These are phyloP conservation scores for Clonostachys rosea DNA, from an alignment of 2,329 filamentous ascomycete genomes.

Conservation along the genomic window DNA sequence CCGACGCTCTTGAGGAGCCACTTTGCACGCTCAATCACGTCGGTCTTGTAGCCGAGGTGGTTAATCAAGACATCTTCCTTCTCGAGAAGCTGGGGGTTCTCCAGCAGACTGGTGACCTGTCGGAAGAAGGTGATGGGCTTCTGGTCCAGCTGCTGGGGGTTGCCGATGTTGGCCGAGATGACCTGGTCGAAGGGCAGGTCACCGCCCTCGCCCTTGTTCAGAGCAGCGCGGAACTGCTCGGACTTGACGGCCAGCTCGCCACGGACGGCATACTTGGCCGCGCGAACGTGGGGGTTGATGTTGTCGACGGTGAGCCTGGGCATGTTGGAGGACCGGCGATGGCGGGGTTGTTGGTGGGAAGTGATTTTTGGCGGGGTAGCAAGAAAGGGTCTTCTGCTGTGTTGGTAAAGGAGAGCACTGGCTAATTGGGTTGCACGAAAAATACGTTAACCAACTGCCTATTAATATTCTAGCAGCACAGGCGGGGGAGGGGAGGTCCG, in stretches of 20 bases:
- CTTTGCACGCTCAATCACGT: constrained; percentile 81
- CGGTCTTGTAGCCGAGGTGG: constrained; percentile 78
- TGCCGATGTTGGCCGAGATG: constrained; percentile 97
- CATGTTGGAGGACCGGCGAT: constrained; percentile 19
- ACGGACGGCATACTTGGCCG: constrained; percentile 92
- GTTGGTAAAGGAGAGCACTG: too few relatives aligned
- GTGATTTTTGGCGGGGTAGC: too few relatives aligned
- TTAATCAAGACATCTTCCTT: constrained; percentile 75
- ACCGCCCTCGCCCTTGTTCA: constrained; percentile 50
- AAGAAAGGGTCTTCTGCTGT: too few relatives aligned
- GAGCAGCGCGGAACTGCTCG: constrained; percentile 78
- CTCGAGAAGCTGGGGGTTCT: constrained; percentile 82
- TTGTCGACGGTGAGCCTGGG: constrained; percentile 67
- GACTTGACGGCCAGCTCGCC: constrained; percentile 93
- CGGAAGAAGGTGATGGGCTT: constrained; percentile 99
- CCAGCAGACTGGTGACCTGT: constrained; percentile 87
- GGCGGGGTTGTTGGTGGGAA: too few relatives aligned
- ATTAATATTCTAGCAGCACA: too few relatives aligned
- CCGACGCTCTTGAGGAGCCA: constrained; percentile 77
- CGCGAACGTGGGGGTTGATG: constrained; percentile 86
- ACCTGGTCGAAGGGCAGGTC: constrained; percentile 81
- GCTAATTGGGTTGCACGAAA: too few relatives aligned
- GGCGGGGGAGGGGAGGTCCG: too few relatives aligned
- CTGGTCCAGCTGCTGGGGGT: constrained; percentile 97
- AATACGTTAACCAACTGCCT: too few relatives aligned